These are phyloP conservation scores for Pinguiococcus pyrenoidosus DNA, from an alignment of 108 stramenopile genomes.

Conservation along the genomic window DNA sequence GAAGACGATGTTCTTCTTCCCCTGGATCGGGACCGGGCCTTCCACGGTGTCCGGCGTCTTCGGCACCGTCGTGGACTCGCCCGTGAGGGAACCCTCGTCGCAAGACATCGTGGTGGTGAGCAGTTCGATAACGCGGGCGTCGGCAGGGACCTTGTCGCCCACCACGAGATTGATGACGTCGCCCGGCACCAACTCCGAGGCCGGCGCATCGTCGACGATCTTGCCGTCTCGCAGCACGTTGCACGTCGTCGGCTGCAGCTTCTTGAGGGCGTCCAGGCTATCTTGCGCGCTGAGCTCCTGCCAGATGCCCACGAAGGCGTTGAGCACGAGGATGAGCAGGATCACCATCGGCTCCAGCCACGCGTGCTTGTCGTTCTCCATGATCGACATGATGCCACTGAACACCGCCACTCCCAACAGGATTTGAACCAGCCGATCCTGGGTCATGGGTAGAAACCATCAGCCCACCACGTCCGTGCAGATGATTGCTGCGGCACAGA, in stretches of 20 bases:
- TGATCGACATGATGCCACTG: slow-evolving; percentile 28
- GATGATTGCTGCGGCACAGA: too few species aligned
- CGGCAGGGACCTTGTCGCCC: slow-evolving; percentile 89
- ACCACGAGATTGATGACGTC: slow-evolving; percentile 73
- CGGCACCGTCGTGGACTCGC: slow-evolving; percentile 34
- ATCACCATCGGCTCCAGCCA: slow-evolving; percentile 88
- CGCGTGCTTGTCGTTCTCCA: slow-evolving; percentile 50
- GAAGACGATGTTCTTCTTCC: slow-evolving; percentile 79
- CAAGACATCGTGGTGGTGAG: slow-evolving; percentile 37
- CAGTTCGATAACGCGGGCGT: slow-evolving; percentile 52
- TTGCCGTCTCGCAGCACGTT: slow-evolving; percentile 60
- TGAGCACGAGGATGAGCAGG: slow-evolving; percentile 74
- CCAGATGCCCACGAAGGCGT: slow-evolving; percentile 92
- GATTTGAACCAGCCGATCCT: too few species aligned
- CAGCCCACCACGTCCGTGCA: too few species aligned
- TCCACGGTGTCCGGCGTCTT: slow-evolving; percentile 30
- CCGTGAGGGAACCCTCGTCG: slow-evolving; percentile 42
- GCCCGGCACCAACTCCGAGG: slow-evolving; percentile 70
- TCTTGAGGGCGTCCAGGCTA: slow-evolving; percentile 72
- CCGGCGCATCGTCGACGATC: slow-evolving; percentile 17
- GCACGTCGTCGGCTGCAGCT: slow-evolving; percentile 64
- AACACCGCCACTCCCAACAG: slow-evolving; percentile 42
- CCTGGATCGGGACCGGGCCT: slow-evolving; percentile 42
- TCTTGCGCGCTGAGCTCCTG: slow-evolving; percentile 71
- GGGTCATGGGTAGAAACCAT: too few species aligned